A percentile compares a stretch with the other conserved stretches of the same genome.
These are phyloP conservation scores for Solanum sejunctum DNA, from an alignment of 257 asterid species.

Conservation along the genomic window DNA sequence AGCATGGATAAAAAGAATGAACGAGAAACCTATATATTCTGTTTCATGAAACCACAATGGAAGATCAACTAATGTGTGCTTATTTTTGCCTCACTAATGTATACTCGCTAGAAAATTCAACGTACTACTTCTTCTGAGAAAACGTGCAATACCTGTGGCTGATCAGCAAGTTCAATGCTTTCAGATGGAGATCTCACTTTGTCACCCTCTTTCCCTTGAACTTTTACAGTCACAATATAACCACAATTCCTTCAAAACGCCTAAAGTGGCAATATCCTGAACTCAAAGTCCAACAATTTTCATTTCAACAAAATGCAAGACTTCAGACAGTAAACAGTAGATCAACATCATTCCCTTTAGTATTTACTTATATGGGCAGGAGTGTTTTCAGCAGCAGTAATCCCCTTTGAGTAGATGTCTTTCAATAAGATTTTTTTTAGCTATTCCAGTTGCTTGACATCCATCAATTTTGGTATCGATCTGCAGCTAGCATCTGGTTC, in stretches of 20 bases:
- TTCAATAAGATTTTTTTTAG: slow-evolving; percentile 50
- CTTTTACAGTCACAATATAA: slow-evolving; percentile 70
- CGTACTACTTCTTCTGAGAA: background rate
- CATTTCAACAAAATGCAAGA: background rate
- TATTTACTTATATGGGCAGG: slow-evolving; percentile 74
- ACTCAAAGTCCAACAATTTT: background rate
- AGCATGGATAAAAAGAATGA: background rate
- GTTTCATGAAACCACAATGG: background rate
- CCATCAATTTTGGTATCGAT: slow-evolving; percentile 91
- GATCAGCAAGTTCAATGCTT: slow-evolving; percentile 67
- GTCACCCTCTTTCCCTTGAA: slow-evolving; percentile 41
- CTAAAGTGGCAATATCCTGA: slow-evolving; percentile 85
- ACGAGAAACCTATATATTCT: background rate
- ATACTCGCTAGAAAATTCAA: background rate
- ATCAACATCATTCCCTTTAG: background rate
- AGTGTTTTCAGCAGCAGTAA: slow-evolving; percentile 89
- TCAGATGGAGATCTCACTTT: slow-evolving; percentile 24
- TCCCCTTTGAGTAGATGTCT: slow-evolving; percentile 92
- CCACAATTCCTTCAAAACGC: slow-evolving; percentile 76
- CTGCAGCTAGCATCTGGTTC: slow-evolving; percentile 63
- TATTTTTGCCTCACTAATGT: background rate
- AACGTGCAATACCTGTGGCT: slow-evolving; percentile 55
- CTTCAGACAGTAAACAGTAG: background rate
- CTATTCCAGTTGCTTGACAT: slow-evolving; percentile 52
- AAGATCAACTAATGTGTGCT: background rate